Percentiles rank a stretch among this genome's conserved stretches.
Evolutionary conservation across 1,139 yeast species (phyloP).

Genomic region (Geotrichum citri-aurantii): DNA sequence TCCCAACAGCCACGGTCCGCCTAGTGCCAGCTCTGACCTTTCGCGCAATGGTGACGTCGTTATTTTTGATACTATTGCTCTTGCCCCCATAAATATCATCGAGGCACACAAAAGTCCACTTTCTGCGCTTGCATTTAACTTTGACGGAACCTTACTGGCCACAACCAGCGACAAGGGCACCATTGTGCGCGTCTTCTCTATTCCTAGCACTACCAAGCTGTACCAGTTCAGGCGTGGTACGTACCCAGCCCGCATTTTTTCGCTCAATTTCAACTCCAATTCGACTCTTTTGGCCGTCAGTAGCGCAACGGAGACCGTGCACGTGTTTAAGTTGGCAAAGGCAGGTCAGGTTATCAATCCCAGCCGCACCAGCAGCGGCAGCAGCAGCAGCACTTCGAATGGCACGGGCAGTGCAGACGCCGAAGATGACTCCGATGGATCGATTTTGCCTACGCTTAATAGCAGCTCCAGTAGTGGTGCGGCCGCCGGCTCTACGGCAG

Average conservation of each 20-base stretch:
- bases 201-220: slow-evolving; percentile 72
- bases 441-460: slow-evolving; percentile 5
- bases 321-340: slow-evolving; percentile 55
- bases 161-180: slow-evolving; percentile 97
- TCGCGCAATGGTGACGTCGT: slow-evolving; percentile 76
- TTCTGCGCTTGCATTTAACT: slow-evolving; percentile 71
- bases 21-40: slow-evolving; percentile 21
- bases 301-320: slow-evolving; percentile 90
- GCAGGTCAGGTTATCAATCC: slow-evolving; percentile 18
- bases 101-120: slow-evolving; percentile 89
- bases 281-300: slow-evolving; percentile 75
- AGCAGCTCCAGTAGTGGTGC: background rate
- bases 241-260: slow-evolving; percentile 83
- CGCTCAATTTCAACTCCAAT: slow-evolving; percentile 72
- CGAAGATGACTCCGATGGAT: slow-evolving; percentile 12
- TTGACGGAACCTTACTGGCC: slow-evolving; percentile 78
- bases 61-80: slow-evolving; percentile 65
- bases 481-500: slow-evolving; percentile 6
- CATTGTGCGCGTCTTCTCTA: slow-evolving; percentile 80
- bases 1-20: slow-evolving; percentile 21
- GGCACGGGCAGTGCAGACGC: slow-evolving; percentile 7
- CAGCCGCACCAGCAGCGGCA: background rate
- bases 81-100: slow-evolving; percentile 82
- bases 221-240: slow-evolving; percentile 94
- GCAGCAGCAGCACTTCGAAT: slow-evolving; percentile 1